Evolutionary conservation across 768 basidiomycete species (phyloP).

Genomic region (Russula abietina): DNA sequence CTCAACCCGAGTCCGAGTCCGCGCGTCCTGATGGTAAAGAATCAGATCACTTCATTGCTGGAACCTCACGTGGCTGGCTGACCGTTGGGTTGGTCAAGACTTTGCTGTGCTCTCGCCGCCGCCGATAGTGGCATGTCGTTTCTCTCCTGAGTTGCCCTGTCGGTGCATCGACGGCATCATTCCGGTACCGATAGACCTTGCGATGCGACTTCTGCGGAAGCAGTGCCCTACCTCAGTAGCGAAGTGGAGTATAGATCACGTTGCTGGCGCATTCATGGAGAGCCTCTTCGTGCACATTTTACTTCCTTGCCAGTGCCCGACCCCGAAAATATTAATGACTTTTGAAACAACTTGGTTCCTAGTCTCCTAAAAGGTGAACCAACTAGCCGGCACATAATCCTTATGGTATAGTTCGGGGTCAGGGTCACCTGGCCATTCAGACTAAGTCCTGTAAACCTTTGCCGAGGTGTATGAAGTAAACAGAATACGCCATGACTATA

Average conservation of each 20-base stretch:
- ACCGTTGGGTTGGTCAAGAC: background rate
- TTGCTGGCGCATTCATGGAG: too few relatives aligned
- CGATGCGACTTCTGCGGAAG: background rate
- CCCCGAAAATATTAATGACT: constrained; percentile 4
- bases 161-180: background rate
- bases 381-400: too few relatives aligned
- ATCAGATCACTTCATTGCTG: too few relatives aligned
- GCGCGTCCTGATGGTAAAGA: too few relatives aligned
- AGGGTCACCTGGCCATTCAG: too few relatives aligned
- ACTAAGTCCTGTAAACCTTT: too few relatives aligned
- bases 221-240: background rate
- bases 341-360: constrained; percentile 14
- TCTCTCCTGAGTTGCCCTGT: background rate
- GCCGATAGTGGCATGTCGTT: background rate
- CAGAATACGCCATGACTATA: too few relatives aligned
- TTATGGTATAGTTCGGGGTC: too few relatives aligned
- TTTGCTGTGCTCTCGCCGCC: background rate
- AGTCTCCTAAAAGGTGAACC: background rate
- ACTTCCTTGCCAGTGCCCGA: constrained; percentile 3
- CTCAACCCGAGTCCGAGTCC: too few relatives aligned
- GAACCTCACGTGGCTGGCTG: background rate
- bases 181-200: background rate
- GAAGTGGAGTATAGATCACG: background rate
- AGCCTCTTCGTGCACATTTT: background rate
- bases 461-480: too few relatives aligned